Evolutionary conservation across 2,329 filamentous ascomycete genomes (phyloP), one percentile per base, ranked within the genome.

Genomic region (Sarocladiaceae sp.): DNA sequence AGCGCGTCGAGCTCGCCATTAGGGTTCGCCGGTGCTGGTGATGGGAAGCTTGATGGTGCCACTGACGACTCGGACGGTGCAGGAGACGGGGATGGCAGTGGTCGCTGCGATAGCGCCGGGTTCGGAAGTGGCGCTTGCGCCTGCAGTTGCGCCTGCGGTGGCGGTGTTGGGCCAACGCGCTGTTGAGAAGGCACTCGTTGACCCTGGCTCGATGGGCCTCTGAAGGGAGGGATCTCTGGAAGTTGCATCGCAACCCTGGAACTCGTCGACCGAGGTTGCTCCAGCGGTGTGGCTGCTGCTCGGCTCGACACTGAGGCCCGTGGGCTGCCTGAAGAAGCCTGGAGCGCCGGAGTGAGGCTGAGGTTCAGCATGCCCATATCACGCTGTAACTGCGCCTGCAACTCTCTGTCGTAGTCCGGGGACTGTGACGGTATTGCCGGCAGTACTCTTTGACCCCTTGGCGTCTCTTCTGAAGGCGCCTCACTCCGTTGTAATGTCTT

Each of bases 1-100:
- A 96, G 74, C 2, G 90, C 89, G 44, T 94, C 93, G 18, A 95
- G 75, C 47, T 94, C 85, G 11, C 77, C 80, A 45, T 79, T 77
- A 19, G 76, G 64, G 48, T 77, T 79, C 2, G 72, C 58, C 1
- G 80, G 75, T 1, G 77, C 71, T 6, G 72, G 73, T 19, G 73
- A 69, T 3, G 78, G 79, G 54, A 80, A 81, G 2, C 74, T 66
- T 10, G 71, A 66, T 3, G 71, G 66, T 13, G 69, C 57, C 1
- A 52, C 45, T 4, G 58, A 55, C 13, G 50, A 40, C n/a, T 67
- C 65, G 1, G 58, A 54, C 12, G 54, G 53, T 1, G 52, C 55
- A 1, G 62, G 59, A 1, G 59, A 57, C 6, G 61, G 59, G 37
- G 57, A 52, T 10, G 59, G 52, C n/a, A 57, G 47, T 13, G 54